A percentile compares a stretch with the other conserved stretches of the same genome.
phyloP scores from a whole-genome alignment of 169 alveolate genomes.

The Plasmodium inui region DNA sequence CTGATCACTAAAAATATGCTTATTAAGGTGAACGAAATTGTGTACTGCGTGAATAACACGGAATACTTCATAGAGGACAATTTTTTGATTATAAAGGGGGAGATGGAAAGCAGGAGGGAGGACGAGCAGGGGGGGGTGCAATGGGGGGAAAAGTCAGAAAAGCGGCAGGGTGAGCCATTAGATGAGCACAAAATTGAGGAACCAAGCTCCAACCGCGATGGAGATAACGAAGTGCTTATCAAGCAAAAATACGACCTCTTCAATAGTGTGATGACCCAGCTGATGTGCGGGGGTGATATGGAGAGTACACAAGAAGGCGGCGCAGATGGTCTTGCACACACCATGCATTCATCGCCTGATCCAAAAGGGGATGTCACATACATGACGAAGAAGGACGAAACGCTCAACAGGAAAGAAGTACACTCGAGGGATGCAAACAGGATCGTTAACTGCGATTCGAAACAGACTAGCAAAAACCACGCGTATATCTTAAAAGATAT shows the following conservation, averaged over 20 bases:
- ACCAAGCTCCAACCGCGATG: background rate
- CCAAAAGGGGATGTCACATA: background rate
- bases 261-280: background rate
- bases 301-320: background rate
- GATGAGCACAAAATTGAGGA: background rate
- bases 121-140: background rate
- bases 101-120: background rate
- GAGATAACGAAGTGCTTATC: background rate
- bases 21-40: slow-evolving; percentile 38
- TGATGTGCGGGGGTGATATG: background rate
- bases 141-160: background rate
- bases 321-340: background rate
- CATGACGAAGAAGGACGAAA: background rate
- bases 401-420: background rate
- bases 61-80: slow-evolving; percentile 7
- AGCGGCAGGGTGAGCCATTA: background rate
- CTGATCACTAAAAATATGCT: slow-evolving; percentile 44
- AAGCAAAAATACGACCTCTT: background rate
- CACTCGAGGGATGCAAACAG: background rate
- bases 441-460: background rate
- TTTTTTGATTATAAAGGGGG: background rate
- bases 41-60: slow-evolving; percentile 6
- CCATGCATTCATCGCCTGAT: background rate
- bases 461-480: background rate
- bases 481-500: slow-evolving; percentile 10